Evolutionary conservation across 2,329 filamentous ascomycete genomes (phyloP), one percentile per base, ranked within the genome.

Genomic region (Trichoderma gracile): DNA sequence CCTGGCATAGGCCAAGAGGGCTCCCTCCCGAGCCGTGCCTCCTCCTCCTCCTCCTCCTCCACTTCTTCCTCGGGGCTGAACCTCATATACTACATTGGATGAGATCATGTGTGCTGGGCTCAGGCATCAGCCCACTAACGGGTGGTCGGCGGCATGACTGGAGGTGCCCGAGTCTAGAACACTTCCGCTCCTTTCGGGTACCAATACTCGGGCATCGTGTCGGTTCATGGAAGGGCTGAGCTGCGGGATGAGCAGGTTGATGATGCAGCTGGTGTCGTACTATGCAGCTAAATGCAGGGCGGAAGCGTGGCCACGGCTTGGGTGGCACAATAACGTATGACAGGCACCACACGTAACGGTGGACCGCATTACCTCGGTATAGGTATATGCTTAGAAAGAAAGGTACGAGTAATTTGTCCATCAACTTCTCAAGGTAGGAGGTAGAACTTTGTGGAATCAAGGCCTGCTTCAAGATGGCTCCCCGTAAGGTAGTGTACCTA

Each of bases 81-180:
- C 2, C 14, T 45, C 25, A 10, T 14, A 14, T 14, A 38, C 4
- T 14, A 38, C 4, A 38, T 12, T 38, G 33, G 12, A 38, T 23
- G 38, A 25, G 43, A 38, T 62, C 59, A 46, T 53, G 50, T 46
- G 40, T 46, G 12, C 33, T 38, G n/a, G 40, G 47, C 27, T 50
- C n/a, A 33, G 47, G 58, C 38, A 53, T 61, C 47, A 61, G 58
- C 47, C 47, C 47, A 53, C 25, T n/a, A 33, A 25, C 27, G 47
- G 23, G 25, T 46, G 40, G 43, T 46, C 19, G 40, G 59, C 59
- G 33, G 27, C 59, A 52, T 54, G 25, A 38, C 40, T 54, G 19
- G 42, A 54, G 43, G 12, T 25, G n/a, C 46, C 30, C 7, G 12
- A 38, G 49, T 30, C 59, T 33, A 50, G 23, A 45, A 46, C 15